Percentiles rank a stretch among this genome's conserved stretches.
Evolutionary conservation across 2,329 filamentous ascomycete species (phyloP).

Genomic region (Amylocarpus encephaloides): DNA sequence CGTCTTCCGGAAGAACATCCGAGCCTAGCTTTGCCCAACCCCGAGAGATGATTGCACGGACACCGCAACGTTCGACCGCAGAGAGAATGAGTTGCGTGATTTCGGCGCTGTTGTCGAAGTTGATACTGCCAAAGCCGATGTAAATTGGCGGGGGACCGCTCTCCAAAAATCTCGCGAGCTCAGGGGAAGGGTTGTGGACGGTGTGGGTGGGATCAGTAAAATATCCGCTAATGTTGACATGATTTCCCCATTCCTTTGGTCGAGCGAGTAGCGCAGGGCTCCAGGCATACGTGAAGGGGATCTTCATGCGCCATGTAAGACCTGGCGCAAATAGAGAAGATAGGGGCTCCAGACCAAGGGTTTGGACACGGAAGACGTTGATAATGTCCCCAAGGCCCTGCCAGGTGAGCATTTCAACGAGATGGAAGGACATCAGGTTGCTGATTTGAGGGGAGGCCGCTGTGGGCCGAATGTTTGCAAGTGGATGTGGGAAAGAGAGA

Average conservation of each 20-base stretch:
- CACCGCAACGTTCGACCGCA: constrained; percentile 29
- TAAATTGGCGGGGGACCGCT: constrained; percentile 18
- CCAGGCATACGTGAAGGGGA: constrained; percentile 25
- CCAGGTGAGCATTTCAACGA: constrained; percentile 45
- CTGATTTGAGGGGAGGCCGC: constrained; percentile 31
- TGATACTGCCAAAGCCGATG: constrained; percentile 22
- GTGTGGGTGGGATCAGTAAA: constrained; percentile 56
- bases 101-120: constrained; percentile 31
- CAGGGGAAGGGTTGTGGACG: constrained; percentile 33
- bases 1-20: constrained; percentile 26
- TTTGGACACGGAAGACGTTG: constrained; percentile 35
- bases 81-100: constrained; percentile 34
- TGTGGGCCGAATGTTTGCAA: constrained; percentile 39
- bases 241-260: constrained; percentile 37
- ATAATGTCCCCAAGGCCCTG: constrained; percentile 43
- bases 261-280: constrained; percentile 37
- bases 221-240: constrained; percentile 59
- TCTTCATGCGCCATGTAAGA: constrained; percentile 30
- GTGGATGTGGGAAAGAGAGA: constrained; percentile 29
- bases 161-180: constrained; percentile 15
- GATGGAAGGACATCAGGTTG: constrained; percentile 40
- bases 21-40: constrained; percentile 1
- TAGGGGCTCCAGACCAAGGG: constrained; percentile 37
- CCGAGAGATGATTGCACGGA: constrained; percentile 32
- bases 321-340: constrained; percentile 33